These are phyloP conservation scores for Nothomitra cinnamomea DNA, from an alignment of 2,329 filamentous ascomycete genomes.

Conservation along the genomic window DNA sequence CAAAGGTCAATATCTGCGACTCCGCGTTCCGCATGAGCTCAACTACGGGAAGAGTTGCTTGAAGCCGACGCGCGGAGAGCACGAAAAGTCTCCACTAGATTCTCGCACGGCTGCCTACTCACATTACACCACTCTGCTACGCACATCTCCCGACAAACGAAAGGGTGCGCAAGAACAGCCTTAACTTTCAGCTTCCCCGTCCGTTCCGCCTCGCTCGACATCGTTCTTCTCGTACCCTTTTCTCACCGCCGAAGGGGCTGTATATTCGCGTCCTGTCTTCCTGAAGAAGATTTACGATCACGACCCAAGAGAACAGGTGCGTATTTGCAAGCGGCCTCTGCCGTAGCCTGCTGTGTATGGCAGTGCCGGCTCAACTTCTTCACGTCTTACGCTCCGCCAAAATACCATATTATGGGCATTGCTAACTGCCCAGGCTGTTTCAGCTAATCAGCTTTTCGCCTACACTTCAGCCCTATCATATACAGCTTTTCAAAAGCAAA, in stretches of 20 bases:
- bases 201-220: neutral
- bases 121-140: constrained; percentile 1
- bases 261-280: neutral
- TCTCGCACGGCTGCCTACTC: constrained; percentile 5
- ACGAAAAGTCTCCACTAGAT: neutral
- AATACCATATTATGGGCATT: neutral
- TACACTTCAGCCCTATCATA: constrained; percentile 1
- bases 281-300: neutral
- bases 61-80: constrained; percentile 4
- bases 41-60: constrained; percentile 2
- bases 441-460: constrained; percentile 4
- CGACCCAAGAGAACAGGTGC: neutral
- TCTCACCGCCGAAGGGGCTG: constrained; percentile 1
- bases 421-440: neutral
- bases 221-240: neutral
- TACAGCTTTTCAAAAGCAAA: constrained; percentile 1
- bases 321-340: neutral
- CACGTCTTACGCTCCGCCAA: neutral
- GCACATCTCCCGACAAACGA: neutral
- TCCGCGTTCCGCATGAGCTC: constrained; percentile 2
- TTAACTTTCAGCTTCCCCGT: constrained; percentile 1
- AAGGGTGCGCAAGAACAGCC: constrained; percentile 1
- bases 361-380: neutral
- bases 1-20: neutral
- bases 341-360: neutral